phyloP scores from a whole-genome alignment of 1,284 basidiomycete species.

The Austropuccinia psidii region DNA sequence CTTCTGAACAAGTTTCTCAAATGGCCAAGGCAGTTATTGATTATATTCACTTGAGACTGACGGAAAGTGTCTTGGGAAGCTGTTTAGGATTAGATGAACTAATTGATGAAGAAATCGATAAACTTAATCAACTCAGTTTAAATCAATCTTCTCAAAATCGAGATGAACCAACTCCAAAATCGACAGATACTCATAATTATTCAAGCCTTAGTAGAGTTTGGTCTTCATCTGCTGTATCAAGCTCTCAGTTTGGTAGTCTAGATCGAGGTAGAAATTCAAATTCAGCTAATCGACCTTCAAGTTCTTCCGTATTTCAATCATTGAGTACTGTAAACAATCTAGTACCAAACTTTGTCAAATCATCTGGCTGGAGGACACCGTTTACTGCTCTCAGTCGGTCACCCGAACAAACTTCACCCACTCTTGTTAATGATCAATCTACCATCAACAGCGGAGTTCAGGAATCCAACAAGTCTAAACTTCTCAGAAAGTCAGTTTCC shows the following conservation, averaged over 20 bases:
- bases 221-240: background rate
- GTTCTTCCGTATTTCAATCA: constrained; percentile 21
- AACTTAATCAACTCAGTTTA: background rate
- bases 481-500: constrained; percentile 14
- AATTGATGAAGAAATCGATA: background rate
- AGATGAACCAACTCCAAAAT: background rate
- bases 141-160: background rate
- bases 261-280: background rate
- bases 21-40: constrained; percentile 46
- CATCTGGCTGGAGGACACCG: constrained; percentile 30
- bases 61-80: constrained; percentile 38
- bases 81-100: constrained; percentile 9
- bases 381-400: constrained; percentile 26
- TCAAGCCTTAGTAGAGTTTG: background rate
- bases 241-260: background rate
- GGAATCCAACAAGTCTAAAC: background rate
- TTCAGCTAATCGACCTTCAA: background rate
- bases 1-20: constrained; percentile 44
- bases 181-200: constrained; percentile 13
- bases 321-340: constrained; percentile 30
- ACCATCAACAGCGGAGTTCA: too few species aligned
- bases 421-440: too few species aligned
- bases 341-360: constrained; percentile 31
- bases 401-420: constrained; percentile 6
- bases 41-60: constrained; percentile 43